These are phyloP conservation scores for Dactylis glomerata DNA, from an alignment of 176 grass and related monocot genomes.

Conservation along the genomic window DNA sequence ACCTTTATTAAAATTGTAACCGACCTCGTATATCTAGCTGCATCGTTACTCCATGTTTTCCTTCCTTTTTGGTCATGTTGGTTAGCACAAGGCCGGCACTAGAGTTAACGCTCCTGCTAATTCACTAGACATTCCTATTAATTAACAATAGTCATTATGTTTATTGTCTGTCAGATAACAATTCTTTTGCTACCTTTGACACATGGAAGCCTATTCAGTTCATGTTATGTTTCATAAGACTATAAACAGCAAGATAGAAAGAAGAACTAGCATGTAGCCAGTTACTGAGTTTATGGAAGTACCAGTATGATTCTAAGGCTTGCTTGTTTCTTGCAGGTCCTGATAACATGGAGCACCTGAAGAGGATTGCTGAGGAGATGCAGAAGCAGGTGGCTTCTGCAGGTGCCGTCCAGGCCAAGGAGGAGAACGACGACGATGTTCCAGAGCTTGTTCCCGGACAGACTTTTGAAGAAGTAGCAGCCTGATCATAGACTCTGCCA, in stretches of 20 bases:
- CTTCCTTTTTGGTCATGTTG: not conserved
- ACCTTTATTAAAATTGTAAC: not conserved
- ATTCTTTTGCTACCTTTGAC: not conserved
- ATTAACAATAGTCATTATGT: not conserved
- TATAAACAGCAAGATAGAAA: not conserved
- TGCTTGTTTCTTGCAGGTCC: slow-evolving; percentile 45
- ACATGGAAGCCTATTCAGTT: not conserved
- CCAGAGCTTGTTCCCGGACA: slow-evolving; percentile 85
- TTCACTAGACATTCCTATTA: not conserved
- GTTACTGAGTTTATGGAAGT: not conserved
- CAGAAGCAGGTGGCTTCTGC: slow-evolving; percentile 71
- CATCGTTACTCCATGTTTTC: not conserved
- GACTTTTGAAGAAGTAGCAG: slow-evolving; percentile 83
- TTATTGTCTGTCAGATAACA: not conserved
- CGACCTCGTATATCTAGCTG: not conserved
- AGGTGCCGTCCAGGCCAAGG: slow-evolving; percentile 32
- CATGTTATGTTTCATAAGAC: not conserved
- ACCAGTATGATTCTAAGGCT: not conserved
- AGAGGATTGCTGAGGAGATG: slow-evolving; percentile 85
- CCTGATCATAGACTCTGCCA: slow-evolving; percentile 27
- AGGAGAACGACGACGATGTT: slow-evolving; percentile 85
- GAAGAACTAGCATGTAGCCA: not conserved
- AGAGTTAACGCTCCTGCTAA: not conserved
- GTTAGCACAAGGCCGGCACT: not conserved
- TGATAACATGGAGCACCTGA: slow-evolving; percentile 87